A percentile compares a stretch with the other conserved stretches of the same genome.
phyloP scores from a whole-genome alignment of 139 green algal genomes.

The Chlorella sp. region DNA sequence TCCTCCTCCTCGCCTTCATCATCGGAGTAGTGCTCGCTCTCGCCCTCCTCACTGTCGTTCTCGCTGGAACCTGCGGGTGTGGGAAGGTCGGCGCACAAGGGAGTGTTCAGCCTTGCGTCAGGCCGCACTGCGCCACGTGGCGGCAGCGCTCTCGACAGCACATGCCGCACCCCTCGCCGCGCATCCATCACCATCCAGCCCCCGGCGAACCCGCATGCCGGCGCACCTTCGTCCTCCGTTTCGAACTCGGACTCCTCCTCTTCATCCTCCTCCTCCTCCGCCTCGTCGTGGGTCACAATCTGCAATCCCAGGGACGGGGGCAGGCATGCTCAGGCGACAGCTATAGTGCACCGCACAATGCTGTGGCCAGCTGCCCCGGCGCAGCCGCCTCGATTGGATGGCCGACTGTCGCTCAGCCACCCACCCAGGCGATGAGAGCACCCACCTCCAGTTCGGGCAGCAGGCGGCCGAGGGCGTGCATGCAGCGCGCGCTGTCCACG shows the following conservation, averaged over 20 bases:
- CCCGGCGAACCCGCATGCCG: neutral
- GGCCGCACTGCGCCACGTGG: too few species aligned
- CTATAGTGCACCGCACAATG: neutral
- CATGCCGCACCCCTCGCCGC: neutral
- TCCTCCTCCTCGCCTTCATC: neutral
- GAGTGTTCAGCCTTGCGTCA: neutral
- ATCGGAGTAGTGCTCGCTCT: neutral
- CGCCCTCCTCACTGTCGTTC: too few species aligned
- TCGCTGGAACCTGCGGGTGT: neutral
- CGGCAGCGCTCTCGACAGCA: neutral
- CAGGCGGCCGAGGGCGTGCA: conserved; percentile 13
- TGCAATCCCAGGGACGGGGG: neutral
- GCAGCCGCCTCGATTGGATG: neutral
- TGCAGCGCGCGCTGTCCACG: conserved; percentile 16
- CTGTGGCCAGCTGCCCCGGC: neutral
- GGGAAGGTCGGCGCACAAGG: neutral
- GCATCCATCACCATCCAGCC: neutral
- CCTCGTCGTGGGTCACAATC: neutral
- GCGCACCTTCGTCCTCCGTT: neutral
- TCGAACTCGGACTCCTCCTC: neutral
- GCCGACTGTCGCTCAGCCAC: neutral
- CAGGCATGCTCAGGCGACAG: neutral
- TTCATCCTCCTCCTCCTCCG: neutral
- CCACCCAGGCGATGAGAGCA: neutral
- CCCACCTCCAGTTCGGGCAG: neutral